Evolutionary conservation across 768 basidiomycete species (phyloP).

Genomic region (Trametes punicea): DNA sequence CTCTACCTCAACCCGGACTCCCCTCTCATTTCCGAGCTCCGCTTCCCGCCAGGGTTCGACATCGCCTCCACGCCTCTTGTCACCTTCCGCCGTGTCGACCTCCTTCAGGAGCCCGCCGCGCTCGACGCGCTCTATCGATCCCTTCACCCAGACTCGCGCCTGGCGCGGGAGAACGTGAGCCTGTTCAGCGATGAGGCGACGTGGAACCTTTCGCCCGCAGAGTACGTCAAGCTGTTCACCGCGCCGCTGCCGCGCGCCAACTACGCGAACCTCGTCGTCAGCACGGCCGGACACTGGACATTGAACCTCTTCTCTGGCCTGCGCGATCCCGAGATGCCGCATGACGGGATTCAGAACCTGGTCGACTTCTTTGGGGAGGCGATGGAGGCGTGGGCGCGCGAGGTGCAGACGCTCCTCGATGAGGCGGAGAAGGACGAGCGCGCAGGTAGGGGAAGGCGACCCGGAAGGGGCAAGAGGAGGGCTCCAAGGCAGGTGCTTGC

Average conservation of each 20-base stretch:
- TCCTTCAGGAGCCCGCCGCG: slow-evolving; percentile 49
- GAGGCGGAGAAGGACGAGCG: slow-evolving; percentile 29
- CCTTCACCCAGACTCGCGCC: slow-evolving; percentile 13
- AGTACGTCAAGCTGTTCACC: slow-evolving; percentile 51
- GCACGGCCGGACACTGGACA: slow-evolving; percentile 71
- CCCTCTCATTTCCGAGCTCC: slow-evolving; percentile 40
- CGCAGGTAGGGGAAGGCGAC: slow-evolving; percentile 19
- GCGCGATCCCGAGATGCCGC: slow-evolving; percentile 33
- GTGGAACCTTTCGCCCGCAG: slow-evolving; percentile 51
- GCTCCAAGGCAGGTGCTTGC: slow-evolving; percentile 45
- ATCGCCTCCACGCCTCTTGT: slow-evolving; percentile 57
- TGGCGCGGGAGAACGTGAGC: neutral
- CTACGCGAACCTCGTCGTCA: slow-evolving; percentile 60
- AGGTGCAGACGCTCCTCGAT: slow-evolving; percentile 46
- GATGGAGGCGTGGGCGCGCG: slow-evolving; percentile 51
- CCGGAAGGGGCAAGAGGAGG: slow-evolving; percentile 15
- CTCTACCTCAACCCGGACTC: slow-evolving; percentile 59
- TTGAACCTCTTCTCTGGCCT: slow-evolving; percentile 48
- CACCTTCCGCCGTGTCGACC: slow-evolving; percentile 62
- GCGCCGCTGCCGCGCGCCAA: slow-evolving; percentile 45
- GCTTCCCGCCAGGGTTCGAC: slow-evolving; percentile 51
- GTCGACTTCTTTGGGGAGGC: slow-evolving; percentile 56
- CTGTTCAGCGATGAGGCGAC: slow-evolving; percentile 55
- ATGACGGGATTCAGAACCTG: slow-evolving; percentile 52
- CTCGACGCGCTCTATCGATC: slow-evolving; percentile 38